phyloP scores from a whole-genome alignment of 2,329 filamentous ascomycete genomes.

The Penicillium sp. region DNA sequence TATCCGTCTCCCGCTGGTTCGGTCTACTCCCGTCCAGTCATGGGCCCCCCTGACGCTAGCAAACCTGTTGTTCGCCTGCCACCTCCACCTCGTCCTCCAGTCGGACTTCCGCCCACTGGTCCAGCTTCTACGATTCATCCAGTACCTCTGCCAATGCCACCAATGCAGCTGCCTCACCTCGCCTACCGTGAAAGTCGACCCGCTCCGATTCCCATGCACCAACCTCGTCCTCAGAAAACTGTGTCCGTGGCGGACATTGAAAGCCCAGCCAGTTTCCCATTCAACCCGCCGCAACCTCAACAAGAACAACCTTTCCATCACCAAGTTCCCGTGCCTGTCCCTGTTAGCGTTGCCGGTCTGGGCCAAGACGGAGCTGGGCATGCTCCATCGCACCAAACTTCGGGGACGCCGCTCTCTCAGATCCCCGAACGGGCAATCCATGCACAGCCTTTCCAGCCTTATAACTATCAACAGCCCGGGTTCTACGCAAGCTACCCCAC shows the following conservation, averaged over 20 bases:
- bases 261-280: conserved; percentile 64
- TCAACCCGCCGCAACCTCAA: conserved; percentile 60
- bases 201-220: conserved; percentile 73
- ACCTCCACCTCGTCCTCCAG: conserved; percentile 51
- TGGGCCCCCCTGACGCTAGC: conserved; percentile 56
- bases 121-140: conserved; percentile 18
- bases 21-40: conserved; percentile 65
- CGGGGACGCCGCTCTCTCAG: conserved; percentile 80
- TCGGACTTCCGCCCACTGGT: conserved; percentile 24
- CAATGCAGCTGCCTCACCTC: conserved; percentile 54
- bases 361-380: conserved; percentile 57
- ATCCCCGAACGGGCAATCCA: conserved; percentile 92
- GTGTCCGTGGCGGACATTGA: conserved; percentile 93
- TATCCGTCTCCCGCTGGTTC: conserved; percentile 80
- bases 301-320: conserved; percentile 89
- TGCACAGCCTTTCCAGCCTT: conserved; percentile 80
- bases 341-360: conserved; percentile 49
- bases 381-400: conserved; percentile 64
- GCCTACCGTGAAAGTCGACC: conserved; percentile 60
- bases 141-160: conserved; percentile 31
- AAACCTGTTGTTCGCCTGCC: conserved; percentile 82
- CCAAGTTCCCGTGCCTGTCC: conserved; percentile 76
- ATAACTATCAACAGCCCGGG: conserved; percentile 52
- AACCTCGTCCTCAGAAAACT: conserved; percentile 89
- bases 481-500: conserved; percentile 61